These are phyloP conservation scores for Dillenia turbinata DNA, from an alignment of 164 flowering plant species.

Conservation along the genomic window DNA sequence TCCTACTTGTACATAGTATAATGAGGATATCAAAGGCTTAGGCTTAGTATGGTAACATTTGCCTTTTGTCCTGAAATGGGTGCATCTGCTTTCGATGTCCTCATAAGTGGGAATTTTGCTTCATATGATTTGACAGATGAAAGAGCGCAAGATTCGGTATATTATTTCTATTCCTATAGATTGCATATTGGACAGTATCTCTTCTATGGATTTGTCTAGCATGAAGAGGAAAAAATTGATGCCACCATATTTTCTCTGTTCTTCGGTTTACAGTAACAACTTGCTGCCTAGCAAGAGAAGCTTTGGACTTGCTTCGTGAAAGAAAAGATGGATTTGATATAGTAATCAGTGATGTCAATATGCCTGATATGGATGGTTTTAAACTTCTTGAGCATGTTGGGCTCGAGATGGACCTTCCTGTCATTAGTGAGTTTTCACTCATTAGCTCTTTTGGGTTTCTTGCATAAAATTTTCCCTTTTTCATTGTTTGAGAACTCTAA, in stretches of 20 bases:
- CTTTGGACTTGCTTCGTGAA: constrained; percentile 75
- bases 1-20: too few species aligned
- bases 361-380: constrained; percentile 99
- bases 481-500: neutral
- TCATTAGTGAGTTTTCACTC: constrained; percentile 63
- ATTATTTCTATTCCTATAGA: too few species aligned
- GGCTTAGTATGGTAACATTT: too few species aligned
- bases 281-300: constrained; percentile 77
- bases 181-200: neutral
- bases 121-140: neutral
- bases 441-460: neutral
- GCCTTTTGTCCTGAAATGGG: too few species aligned
- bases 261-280: constrained; percentile 68
- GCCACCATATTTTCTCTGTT: neutral
- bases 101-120: too few species aligned
- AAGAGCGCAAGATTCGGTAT: neutral
- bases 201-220: neutral
- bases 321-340: constrained; percentile 85
- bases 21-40: too few species aligned
- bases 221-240: neutral
- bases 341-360: constrained; percentile 96
- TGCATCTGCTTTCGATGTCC: too few species aligned
- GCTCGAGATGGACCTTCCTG: constrained; percentile 98
- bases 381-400: constrained; percentile 96
- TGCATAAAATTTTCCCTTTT: neutral